A percentile compares a stretch with the other conserved stretches of the same genome.
Conservation (phyloP, 179 eudicot species). For the Nepenthes alata region DNA sequence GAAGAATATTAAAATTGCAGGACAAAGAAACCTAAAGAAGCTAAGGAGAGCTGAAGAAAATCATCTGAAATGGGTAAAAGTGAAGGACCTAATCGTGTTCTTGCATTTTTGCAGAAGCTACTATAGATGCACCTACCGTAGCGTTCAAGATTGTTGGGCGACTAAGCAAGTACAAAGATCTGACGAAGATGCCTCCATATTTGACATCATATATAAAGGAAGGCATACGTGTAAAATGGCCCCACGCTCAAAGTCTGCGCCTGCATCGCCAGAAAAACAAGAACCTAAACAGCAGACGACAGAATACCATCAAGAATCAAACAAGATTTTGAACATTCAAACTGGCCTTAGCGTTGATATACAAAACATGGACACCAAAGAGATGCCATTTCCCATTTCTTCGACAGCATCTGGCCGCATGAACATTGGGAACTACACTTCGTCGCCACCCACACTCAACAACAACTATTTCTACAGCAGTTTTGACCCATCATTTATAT, state of each 20-base stretch:
- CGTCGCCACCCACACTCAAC: slow-evolving; percentile 17
- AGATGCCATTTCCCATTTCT: slow-evolving; percentile 27
- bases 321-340: slow-evolving; percentile 27
- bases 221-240: slow-evolving; percentile 46
- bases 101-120: slow-evolving; percentile 59
- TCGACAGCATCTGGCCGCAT: slow-evolving; percentile 17
- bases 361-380: slow-evolving; percentile 25
- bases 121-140: slow-evolving; percentile 81
- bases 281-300: slow-evolving; percentile 13
- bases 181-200: slow-evolving; percentile 50
- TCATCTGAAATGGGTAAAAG: background rate
- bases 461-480: slow-evolving; percentile 19
- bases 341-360: slow-evolving; percentile 35
- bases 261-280: slow-evolving; percentile 35
- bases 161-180: slow-evolving; percentile 80
- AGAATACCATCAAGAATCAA: slow-evolving; percentile 19
- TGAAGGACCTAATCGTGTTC: slow-evolving; percentile 10
- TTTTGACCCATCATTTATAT: slow-evolving; percentile 26
- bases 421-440: slow-evolving; percentile 17
- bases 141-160: slow-evolving; percentile 50
- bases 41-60: no score
- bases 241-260: slow-evolving; percentile 26
- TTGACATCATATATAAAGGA: slow-evolving; percentile 67
- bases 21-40: no score
- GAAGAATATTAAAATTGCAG: no score